Evolutionary conservation across 352 stramenopile genomes (phyloP).

Genomic region (Globisporangium splendens): DNA sequence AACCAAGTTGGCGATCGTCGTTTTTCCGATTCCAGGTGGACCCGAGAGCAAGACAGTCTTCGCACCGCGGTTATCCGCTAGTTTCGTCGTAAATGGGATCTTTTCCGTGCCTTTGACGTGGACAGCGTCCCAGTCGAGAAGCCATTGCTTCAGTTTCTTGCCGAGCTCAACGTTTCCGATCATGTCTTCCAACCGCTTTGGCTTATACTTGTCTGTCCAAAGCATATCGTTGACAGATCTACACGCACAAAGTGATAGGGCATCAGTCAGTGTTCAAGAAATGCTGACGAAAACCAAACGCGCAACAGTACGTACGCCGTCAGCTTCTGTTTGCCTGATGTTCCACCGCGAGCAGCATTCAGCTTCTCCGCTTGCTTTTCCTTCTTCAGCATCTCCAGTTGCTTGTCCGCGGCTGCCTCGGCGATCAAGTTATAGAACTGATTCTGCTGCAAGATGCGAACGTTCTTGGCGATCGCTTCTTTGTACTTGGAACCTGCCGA

Average conservation of each 20-base stretch:
- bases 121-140: constrained; percentile 75
- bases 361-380: constrained; percentile 55
- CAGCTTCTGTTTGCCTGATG: constrained; percentile 40
- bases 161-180: constrained; percentile 92
- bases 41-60: constrained; percentile 96
- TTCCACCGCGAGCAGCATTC: constrained; percentile 35
- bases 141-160: constrained; percentile 85
- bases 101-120: constrained; percentile 86
- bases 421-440: constrained; percentile 87
- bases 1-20: constrained; percentile 93
- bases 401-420: constrained; percentile 59
- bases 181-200: constrained; percentile 88
- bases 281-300: constrained; percentile 5
- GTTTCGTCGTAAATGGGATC: constrained; percentile 66
- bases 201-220: constrained; percentile 98
- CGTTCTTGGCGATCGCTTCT: constrained; percentile 81
- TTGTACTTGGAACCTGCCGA: constrained; percentile 83
- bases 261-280: neutral
- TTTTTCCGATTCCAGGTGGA: constrained; percentile 96
- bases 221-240: constrained; percentile 54
- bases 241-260: neutral
- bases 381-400: constrained; percentile 45
- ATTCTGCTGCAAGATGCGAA: constrained; percentile 82
- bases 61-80: constrained; percentile 85
- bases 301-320: constrained; percentile 22